phyloP scores from a whole-genome alignment of 768 basidiomycete genomes.

The Cystobasidiopsis lactophilus region DNA sequence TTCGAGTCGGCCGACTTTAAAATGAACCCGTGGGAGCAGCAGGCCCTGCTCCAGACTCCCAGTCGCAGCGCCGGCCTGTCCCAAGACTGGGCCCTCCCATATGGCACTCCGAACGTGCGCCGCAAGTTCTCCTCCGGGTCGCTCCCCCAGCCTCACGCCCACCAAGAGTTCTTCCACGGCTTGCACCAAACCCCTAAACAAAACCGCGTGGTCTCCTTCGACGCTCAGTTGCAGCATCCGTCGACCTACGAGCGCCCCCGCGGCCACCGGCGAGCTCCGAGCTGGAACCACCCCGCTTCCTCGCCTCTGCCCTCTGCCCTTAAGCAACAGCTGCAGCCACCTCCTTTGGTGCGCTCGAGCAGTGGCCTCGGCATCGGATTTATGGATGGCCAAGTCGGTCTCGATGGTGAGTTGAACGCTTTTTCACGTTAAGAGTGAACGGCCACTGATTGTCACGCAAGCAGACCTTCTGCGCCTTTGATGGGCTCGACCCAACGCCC shows the following conservation, averaged over 20 bases:
- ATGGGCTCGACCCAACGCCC: too few relatives aligned
- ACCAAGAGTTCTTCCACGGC: not conserved
- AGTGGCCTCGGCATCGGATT: conserved; percentile 1
- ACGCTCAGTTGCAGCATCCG: not conserved
- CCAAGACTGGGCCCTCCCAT: not conserved
- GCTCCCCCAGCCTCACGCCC: not conserved
- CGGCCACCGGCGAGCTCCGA: not conserved
- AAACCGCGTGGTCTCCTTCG: not conserved
- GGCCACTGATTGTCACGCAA: not conserved
- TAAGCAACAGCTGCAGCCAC: not conserved
- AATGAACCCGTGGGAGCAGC: too few relatives aligned
- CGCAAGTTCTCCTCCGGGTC: not conserved
- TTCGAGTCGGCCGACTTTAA: not conserved
- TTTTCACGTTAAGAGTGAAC: not conserved
- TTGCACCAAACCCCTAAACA: not conserved
- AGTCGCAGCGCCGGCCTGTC: not conserved
- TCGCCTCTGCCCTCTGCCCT: not conserved
- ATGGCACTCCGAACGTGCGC: not conserved
- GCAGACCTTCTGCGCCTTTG: not conserved
- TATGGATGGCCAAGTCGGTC: not conserved
- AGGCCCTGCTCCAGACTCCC: not conserved
- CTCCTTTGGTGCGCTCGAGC: not conserved
- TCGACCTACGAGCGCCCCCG: not conserved
- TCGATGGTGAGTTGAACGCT: not conserved
- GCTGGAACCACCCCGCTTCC: not conserved